Conservation (phyloP, 2,329 filamentous ascomycete species). For the Lachnellula suecica region DNA sequence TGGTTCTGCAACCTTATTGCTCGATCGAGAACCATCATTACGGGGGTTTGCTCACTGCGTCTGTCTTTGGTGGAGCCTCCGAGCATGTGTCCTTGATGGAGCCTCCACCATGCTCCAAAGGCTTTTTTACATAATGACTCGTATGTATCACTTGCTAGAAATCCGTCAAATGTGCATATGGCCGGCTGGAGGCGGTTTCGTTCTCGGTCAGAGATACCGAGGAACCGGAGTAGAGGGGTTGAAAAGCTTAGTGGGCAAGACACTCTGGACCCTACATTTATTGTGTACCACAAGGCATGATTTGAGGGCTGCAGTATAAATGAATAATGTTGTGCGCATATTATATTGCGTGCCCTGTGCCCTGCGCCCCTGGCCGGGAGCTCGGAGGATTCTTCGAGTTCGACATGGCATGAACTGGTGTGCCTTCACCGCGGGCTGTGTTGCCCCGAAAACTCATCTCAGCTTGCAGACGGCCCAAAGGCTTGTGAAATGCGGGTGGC, state of each 20-base stretch:
- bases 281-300: neutral
- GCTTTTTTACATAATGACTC: no score
- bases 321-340: neutral
- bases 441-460: neutral
- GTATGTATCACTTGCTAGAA: no score
- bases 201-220: neutral
- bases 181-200: neutral
- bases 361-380: neutral
- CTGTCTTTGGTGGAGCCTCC: neutral
- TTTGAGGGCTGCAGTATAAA: neutral
- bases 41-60: neutral
- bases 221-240: neutral
- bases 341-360: neutral
- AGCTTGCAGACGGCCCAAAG: neutral
- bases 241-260: neutral
- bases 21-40: neutral
- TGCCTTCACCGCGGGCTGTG: neutral
- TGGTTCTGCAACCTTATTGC: conserved; percentile 1
- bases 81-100: no score
- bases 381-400: neutral
- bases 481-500: neutral
- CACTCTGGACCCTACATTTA: neutral
- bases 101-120: no score
- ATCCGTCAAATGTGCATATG: no score
- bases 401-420: neutral